Percentiles rank a stretch among this genome's conserved stretches.
Conservation (phyloP, 192 early-diverging fungal species). For the Backusella tarrabulga region DNA sequence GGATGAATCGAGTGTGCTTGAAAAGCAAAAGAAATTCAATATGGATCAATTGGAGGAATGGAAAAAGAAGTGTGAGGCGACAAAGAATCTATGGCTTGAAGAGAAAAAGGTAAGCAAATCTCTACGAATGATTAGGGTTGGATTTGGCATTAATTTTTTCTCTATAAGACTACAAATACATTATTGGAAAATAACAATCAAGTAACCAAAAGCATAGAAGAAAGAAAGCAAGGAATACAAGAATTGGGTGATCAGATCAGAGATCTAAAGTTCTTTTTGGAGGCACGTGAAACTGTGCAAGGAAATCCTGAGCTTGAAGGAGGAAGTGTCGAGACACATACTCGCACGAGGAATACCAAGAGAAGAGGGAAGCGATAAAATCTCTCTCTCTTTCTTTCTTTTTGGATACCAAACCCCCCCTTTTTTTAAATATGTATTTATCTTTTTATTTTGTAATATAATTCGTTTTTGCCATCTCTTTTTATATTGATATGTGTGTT, state of each 20-base stretch:
- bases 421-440: neutral
- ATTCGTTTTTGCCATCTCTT: neutral
- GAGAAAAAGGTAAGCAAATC: slow-evolving; percentile 62
- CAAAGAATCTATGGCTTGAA: slow-evolving; percentile 63
- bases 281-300: slow-evolving; percentile 57
- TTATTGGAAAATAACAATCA: slow-evolving; percentile 62
- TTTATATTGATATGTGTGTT: neutral
- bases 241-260: slow-evolving; percentile 86
- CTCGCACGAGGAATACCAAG: neutral
- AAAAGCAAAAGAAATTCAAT: slow-evolving; percentile 42
- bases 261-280: slow-evolving; percentile 89
- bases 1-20: slow-evolving; percentile 15
- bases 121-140: neutral
- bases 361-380: neutral
- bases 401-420: neutral
- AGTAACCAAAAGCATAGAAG: slow-evolving; percentile 51
- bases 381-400: neutral
- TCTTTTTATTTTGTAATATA: neutral
- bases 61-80: slow-evolving; percentile 45
- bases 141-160: neutral
- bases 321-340: slow-evolving; percentile 13
- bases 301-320: slow-evolving; percentile 17
- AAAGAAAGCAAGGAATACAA: slow-evolving; percentile 55
- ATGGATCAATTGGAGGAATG: slow-evolving; percentile 61
- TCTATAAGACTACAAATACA: slow-evolving; percentile 21